Evolutionary conservation across 148 eudicot species (phyloP), one percentile per base, ranked within the genome.

Genomic region (Suaeda aralocaspica): DNA sequence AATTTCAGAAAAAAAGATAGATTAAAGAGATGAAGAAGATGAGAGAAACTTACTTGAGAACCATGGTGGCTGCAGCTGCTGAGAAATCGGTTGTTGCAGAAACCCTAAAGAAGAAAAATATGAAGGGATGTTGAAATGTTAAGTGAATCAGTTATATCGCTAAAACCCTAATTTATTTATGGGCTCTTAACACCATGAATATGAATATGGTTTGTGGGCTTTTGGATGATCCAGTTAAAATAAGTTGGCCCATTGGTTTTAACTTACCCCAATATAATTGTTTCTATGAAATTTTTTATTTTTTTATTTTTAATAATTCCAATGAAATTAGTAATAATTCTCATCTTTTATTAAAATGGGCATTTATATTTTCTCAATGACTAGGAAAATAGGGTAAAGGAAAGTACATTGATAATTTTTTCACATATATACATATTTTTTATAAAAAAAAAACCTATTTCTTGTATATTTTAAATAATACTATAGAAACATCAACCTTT

Each of bases 1-100:
- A n/a, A n/a, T n/a, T n/a, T 36, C 41, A 36, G 8, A 4, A 36
- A 4, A 8, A 36, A 36, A 36, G 22, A 22, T 8, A 36, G 16
- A 39, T 2, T 0, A 29, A 4, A n/a, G 7, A 22, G 14, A 31
- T 0, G 1, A 30, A 64, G 19, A 22, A 61, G 13, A 5, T 5
- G 59, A 21, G 34, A 61, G 31, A 21, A 39, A 22, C 31, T 55
- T 64, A 78, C 81, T 78, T 78, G 81, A 78, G 77, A 73, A 78
- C 81, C 81, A 78, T 78, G 65, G 70, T 70, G 1, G 55, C 15
- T 52, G 50, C n/a, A n/a, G n/a, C 22, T 56, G 48, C 42, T 42
- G 66, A 19, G 44, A 42, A 45, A 42, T 70, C 64, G 74, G 11
- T 28, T 24, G 33, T 8, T 68, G 16, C 18, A 44, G 50, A 70